Evolutionary conservation across 2,329 filamentous ascomycete species (phyloP).

Genomic region (Alternaria sp.): DNA sequence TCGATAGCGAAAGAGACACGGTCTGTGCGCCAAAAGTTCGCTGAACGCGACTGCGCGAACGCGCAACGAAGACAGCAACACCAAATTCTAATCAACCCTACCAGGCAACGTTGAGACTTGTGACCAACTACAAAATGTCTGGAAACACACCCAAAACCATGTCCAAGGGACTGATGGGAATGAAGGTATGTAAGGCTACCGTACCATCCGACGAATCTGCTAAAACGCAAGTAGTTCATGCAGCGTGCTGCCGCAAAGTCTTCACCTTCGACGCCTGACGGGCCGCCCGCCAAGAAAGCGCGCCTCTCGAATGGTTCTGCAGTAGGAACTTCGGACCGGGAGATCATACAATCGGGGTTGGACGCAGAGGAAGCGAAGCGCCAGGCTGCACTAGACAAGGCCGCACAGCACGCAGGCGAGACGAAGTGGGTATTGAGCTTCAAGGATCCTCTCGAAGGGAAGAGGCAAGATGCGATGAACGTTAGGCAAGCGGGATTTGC

Average conservation of each 20-base stretch:
- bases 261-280: slow-evolving; percentile 59
- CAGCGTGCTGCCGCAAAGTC: slow-evolving; percentile 78
- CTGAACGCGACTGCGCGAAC: slow-evolving; percentile 14
- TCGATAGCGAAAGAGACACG: not conserved
- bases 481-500: slow-evolving; percentile 71
- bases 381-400: slow-evolving; percentile 65
- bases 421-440: slow-evolving; percentile 79
- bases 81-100: not conserved
- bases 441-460: slow-evolving; percentile 54
- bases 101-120: not conserved
- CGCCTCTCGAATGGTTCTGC: slow-evolving; percentile 61
- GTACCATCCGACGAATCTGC: slow-evolving; percentile 6
- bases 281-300: slow-evolving; percentile 70
- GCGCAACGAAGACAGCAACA: slow-evolving; percentile 5
- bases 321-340: slow-evolving; percentile 58
- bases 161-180: slow-evolving; percentile 88
- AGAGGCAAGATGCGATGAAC: slow-evolving; percentile 50
- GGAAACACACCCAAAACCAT: slow-evolving; percentile 66
- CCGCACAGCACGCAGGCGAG: slow-evolving; percentile 71
- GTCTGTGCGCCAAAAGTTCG: slow-evolving; percentile 15
- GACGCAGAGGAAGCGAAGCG: slow-evolving; percentile 73
- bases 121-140: slow-evolving; percentile 31
- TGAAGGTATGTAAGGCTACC: slow-evolving; percentile 68
- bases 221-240: slow-evolving; percentile 72
- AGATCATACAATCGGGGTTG: slow-evolving; percentile 69